Evolutionary conservation across 306 rosid genomes (phyloP).

Genomic region (Echinosophora koreensis): DNA sequence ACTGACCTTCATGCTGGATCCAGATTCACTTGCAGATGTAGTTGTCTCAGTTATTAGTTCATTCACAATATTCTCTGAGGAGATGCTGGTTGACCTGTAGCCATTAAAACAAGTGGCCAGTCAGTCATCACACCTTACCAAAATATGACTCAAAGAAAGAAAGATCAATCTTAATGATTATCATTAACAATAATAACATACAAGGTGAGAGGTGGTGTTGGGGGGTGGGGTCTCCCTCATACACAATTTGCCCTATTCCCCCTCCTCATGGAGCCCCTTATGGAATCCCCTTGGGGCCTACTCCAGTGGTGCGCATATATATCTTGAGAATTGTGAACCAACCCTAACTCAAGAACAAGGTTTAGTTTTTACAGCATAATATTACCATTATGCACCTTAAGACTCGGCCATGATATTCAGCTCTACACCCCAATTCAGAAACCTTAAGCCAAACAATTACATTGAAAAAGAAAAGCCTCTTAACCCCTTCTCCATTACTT

Average conservation of each 20-base stretch:
- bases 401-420: not conserved
- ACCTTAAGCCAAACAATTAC: slow-evolving; percentile 19
- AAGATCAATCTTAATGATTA: not conserved
- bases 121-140: slow-evolving; percentile 12
- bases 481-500: not conserved
- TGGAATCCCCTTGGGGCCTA: too few relatives aligned
- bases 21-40: slow-evolving; percentile 69
- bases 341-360: slow-evolving; percentile 7
- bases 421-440: not conserved
- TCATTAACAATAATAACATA: slow-evolving; percentile 14
- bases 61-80: slow-evolving; percentile 67
- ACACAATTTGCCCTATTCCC: too few relatives aligned
- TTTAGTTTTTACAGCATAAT: not conserved
- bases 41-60: slow-evolving; percentile 60
- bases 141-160: not conserved
- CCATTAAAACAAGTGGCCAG: slow-evolving; percentile 27
- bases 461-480: not conserved
- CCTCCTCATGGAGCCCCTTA: too few relatives aligned
- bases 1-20: slow-evolving; percentile 69
- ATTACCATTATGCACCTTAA: not conserved
- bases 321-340: slow-evolving; percentile 6
- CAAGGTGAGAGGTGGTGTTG: too few relatives aligned
- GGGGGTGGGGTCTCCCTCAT: too few relatives aligned
- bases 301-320: too few relatives aligned
- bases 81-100: slow-evolving; percentile 71